phyloP scores from a whole-genome alignment of 805 yeast genomes.

The Kluyveromyces siamensis region DNA sequence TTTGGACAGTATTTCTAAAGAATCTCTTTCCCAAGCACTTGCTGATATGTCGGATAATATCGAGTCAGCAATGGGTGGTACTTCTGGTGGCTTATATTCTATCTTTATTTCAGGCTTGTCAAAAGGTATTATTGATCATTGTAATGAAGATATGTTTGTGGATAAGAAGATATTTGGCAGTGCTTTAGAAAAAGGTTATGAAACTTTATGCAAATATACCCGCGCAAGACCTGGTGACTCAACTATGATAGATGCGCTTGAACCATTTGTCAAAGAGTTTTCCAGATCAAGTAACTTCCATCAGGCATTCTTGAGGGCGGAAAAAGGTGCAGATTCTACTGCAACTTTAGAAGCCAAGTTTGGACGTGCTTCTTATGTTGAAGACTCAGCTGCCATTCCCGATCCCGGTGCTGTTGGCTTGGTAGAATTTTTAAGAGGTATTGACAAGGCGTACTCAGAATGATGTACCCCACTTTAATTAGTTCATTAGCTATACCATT shows the following conservation, averaged over 20 bases:
- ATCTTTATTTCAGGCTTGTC: slow-evolving; percentile 76
- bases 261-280: slow-evolving; percentile 71
- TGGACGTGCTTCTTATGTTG: slow-evolving; percentile 92
- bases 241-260: slow-evolving; percentile 80
- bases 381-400: slow-evolving; percentile 59
- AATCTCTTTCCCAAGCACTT: slow-evolving; percentile 44
- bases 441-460: slow-evolving; percentile 16
- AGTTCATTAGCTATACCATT: neutral
- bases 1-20: slow-evolving; percentile 34
- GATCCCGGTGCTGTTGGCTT: slow-evolving; percentile 95
- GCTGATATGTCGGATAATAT: slow-evolving; percentile 73
- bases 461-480: neutral
- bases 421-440: slow-evolving; percentile 41
- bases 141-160: slow-evolving; percentile 22
- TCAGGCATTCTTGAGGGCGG: slow-evolving; percentile 61
- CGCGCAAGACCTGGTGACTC: slow-evolving; percentile 85
- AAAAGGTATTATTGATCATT: slow-evolving; percentile 32
- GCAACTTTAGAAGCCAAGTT: slow-evolving; percentile 71
- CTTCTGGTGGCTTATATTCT: slow-evolving; percentile 89
- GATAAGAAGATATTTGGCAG: slow-evolving; percentile 32
- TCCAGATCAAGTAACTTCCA: slow-evolving; percentile 40
- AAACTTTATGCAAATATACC: slow-evolving; percentile 74
- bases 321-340: slow-evolving; percentile 68
- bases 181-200: slow-evolving; percentile 51
- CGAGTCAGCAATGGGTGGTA: slow-evolving; percentile 94